Conservation (phyloP, 1,139 yeast species). For the Hanseniaspora gamundiae region DNA sequence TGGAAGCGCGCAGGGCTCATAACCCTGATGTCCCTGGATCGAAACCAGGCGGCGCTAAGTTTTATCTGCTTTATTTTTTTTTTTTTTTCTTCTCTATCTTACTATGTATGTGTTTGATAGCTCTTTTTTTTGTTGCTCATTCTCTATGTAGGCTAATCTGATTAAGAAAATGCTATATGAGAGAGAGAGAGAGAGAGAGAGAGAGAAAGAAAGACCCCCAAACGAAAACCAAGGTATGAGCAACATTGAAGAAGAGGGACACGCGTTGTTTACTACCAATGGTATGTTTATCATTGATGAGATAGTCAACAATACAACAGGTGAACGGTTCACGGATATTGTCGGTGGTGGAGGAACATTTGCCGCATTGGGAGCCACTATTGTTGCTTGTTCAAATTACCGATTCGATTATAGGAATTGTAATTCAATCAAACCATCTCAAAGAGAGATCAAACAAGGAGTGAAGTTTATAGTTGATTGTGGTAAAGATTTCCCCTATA, state of each 20-base stretch:
- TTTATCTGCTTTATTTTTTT: slow-evolving; percentile 9
- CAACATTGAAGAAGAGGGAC: neutral
- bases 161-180: neutral
- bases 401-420: neutral
- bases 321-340: slow-evolving; percentile 37
- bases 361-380: slow-evolving; percentile 66
- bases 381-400: slow-evolving; percentile 26
- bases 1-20: slow-evolving; percentile 99
- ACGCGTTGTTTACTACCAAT: slow-evolving; percentile 39
- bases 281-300: slow-evolving; percentile 95
- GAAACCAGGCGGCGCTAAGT: slow-evolving; percentile 95
- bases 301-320: slow-evolving; percentile 38
- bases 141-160: neutral
- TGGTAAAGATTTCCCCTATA: slow-evolving; percentile 63
- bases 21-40: slow-evolving; percentile 99
- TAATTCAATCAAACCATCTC: too few species aligned
- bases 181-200: neutral
- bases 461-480: slow-evolving; percentile 66
- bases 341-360: slow-evolving; percentile 89
- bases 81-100: neutral
- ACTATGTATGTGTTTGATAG: neutral
- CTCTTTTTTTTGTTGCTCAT: neutral
- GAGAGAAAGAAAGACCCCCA: neutral
- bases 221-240: neutral
- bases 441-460: slow-evolving; percentile 20